Base-by-base conservation (phyloP, 495 filamentous ascomycete genomes). In the Parathielavia hyrcaniae region DNA sequence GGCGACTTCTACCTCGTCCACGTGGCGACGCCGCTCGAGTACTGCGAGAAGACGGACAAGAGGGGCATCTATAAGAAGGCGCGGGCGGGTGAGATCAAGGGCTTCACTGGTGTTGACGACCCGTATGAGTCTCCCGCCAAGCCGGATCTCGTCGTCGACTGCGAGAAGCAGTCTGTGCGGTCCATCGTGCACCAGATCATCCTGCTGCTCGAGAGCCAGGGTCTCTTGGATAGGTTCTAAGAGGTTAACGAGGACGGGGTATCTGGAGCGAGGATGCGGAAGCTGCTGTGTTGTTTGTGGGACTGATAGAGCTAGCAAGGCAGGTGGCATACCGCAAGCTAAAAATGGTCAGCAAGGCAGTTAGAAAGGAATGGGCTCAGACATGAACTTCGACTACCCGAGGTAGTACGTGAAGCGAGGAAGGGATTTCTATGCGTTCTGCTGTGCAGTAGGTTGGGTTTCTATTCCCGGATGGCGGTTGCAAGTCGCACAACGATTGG, bases 31-130 rank as follows among this genome's bases (percentile, higher is more conserved):
- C 85, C 88, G 53, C 83, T 98, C 52, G 90, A 95, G 76, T 81
- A 90, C 78, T 88, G 85, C 73, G 93, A 98, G 81, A 85, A 86
- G 81, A 96, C 91, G 54, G 93, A 98, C 73, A 95, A 89, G 83
- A 80, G 84, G 59, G 95, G 93, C 23, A 86, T 97, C 63, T 98
- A 98, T 74, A 80, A 76, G 23, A 82, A 83, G 74, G 93, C 93
- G 14, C 83, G 95, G 52, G 79, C 74, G 10, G 93, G 93, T 16
- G 90, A 97, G 80, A 95, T 98, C 76, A 93, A 90, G 84, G 91
- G 91, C 35, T 98, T 98, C 79, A 98, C 93, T 34, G 93, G 93
- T 66, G 93, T 98, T 57, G 93, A 98, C 73, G 93, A 97, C 73
- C 91, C 93, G 55, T 98, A 97, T 71, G 93, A 98, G 83, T 67